A percentile compares a stretch with the other conserved stretches of the same genome.
These are phyloP conservation scores for Yueomyces sp. DNA, from an alignment of 805 yeast species.

Conservation along the genomic window DNA sequence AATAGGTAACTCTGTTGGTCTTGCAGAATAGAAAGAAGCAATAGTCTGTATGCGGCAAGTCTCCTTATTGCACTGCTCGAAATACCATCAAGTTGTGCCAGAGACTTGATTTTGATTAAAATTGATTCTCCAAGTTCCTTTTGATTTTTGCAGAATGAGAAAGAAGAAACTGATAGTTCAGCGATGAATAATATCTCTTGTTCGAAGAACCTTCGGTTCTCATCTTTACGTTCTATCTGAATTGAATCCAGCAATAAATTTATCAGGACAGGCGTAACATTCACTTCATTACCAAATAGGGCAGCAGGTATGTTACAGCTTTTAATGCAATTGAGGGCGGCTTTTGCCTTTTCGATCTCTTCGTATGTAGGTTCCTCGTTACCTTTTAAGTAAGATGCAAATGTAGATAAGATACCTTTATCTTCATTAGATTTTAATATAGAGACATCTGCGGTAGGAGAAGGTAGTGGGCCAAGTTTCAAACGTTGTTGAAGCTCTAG, in stretches of 20 bases:
- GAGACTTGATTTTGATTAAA: conserved; percentile 5
- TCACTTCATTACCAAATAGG: conserved; percentile 32
- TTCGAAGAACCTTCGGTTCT: conserved; percentile 28
- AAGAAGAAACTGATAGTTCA: conserved; percentile 27
- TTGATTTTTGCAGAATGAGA: conserved; percentile 19
- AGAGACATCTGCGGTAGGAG: conserved; percentile 50
- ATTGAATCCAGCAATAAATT: conserved; percentile 23
- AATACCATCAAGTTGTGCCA: conserved; percentile 3
- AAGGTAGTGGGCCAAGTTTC: conserved; percentile 37
- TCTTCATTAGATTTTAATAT: conserved; percentile 48
- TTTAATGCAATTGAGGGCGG: conserved; percentile 69
- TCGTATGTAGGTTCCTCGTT: conserved; percentile 93
- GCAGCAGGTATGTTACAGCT: conserved; percentile 48
- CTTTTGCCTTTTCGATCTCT: conserved; percentile 72
- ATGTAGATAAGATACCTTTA: conserved; percentile 72
- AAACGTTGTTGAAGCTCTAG: conserved; percentile 46
- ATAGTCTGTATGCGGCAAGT: conserved; percentile 25
- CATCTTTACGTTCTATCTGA: conserved; percentile 20
- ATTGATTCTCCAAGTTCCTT: conserved; percentile 11
- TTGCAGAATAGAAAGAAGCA: conserved; percentile 11
- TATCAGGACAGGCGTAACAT: conserved; percentile 19
- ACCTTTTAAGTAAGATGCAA: conserved; percentile 82
- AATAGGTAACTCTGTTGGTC: conserved; percentile 6
- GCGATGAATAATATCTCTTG: conserved; percentile 32
- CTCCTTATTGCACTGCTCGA: conserved; percentile 13